Evolutionary conservation across 2,329 filamentous ascomycete species (phyloP), one percentile per base, ranked within the genome.

Genomic region (Diaporthe longicolla): DNA sequence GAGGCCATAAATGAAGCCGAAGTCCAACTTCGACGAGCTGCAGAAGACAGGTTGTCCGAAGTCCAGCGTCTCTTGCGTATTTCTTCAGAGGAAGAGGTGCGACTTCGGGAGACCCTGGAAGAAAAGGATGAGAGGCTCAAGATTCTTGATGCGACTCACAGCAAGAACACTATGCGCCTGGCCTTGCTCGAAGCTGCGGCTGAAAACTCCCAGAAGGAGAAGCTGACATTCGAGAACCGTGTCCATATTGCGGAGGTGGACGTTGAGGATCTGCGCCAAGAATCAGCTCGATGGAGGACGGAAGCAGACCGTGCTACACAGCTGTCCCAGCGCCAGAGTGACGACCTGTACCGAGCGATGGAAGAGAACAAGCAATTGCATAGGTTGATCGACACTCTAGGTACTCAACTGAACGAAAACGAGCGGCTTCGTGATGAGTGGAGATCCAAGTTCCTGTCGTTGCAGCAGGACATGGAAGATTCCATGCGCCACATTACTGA

Each of bases 381-480:
- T 78, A 91, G 90, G 80, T 91, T 92, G 40, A 90, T 97, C 73
- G 90, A 92, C 75, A 92, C 91, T 29, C 87, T 98, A 72, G 91
- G 92, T 76, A 89, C 89, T 59, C 95, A 97, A 80, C 90, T 97
- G 55, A 92, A 97, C 79, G 95, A 98, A 84, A 96, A 95, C 79
- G 92, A 95, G 80, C 91, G 93, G 76, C 90, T 97, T 74, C 93
- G 95, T 73, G 94, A 98, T 81, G 91, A 89, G 75, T 95, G 97
- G 90, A 93, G 95, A 77, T 87, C 88, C 81, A 97, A 97, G 83
- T 93, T 98, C 79, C 91, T 96, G 78, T 91, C 91, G 74, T 87
- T 99, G 52, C 95, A 98, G 83, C 90, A 95, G 76, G 95, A 98
- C 78, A 96, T 98, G 93, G 90, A 92, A 43, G 87, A 87, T 72